Base-by-base conservation (phyloP, 345 rosid genomes). In the Camelina laxa region DNA sequence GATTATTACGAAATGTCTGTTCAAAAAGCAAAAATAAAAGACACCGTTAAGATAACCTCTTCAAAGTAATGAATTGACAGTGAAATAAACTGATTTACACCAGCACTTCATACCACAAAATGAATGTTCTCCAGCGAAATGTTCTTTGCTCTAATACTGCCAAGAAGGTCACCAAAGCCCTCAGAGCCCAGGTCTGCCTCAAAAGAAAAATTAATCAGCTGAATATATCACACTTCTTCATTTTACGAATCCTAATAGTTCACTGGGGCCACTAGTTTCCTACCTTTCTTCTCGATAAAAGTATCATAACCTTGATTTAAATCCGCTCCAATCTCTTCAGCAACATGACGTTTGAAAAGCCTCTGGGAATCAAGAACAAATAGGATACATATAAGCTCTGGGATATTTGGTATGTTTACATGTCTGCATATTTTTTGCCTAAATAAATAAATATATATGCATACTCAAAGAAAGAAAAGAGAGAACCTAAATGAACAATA, bases 241-340 rank as follows among this genome's bases (percentile, higher is more conserved):
- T 17, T 42, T 59, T 54, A 24, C 27, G 54, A 65, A 48, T 10
- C 51, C 44, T 69, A 44, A 5, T 9, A 22, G 55, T 51, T 54
- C 65, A 63, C 19, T 14, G 20, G 21, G 10, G 11, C 14, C 67
- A 20, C 61, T 22, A 76, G 57, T 68, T 78, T 89, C 87, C 80
- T 82, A 95, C 98, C 98, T 82, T 65, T 89, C 72, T 95, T 95
- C 70, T 82, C 90, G 62, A 70, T 80, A 79, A 85, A 95, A 59
- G 99, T 90, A 74, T 95, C 96, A 55, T 80, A 95, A 61, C 99
- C 98, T 83, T 90, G 86, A 81, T 95, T 92, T 61, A 95, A 83
- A 84, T 95, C 98, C 49, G 98, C 90, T 79, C 97, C 98, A 80
- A 88, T 69, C 33, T 92, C 94, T 82, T 92, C 92, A 61, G 84